phyloP scores from a whole-genome alignment of 179 eudicot genomes.

The Silene vulgaris region DNA sequence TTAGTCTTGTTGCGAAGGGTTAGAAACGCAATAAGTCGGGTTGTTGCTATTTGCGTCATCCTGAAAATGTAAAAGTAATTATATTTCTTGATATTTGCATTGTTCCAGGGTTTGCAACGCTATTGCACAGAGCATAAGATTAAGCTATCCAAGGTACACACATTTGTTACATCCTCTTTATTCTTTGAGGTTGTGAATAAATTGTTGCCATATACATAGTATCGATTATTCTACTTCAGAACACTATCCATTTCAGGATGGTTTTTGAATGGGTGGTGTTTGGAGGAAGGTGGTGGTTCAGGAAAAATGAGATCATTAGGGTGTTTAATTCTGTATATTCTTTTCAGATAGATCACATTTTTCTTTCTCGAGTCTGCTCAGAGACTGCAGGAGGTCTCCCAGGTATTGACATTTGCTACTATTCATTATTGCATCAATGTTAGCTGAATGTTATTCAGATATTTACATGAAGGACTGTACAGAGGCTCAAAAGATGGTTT shows the following conservation, averaged over 20 bases:
- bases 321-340: conserved; percentile 12
- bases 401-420: conserved; percentile 43
- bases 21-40: background rate
- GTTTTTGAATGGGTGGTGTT: background rate
- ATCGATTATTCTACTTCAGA: background rate
- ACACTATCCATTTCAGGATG: conserved; percentile 4
- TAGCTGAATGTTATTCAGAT: conserved; percentile 2
- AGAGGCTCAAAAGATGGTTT: conserved; percentile 11
- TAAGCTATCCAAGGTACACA: conserved; percentile 77
- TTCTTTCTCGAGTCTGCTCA: conserved; percentile 89
- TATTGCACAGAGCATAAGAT: conserved; percentile 87
- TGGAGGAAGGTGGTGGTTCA: background rate
- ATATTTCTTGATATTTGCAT: conserved; percentile 7
- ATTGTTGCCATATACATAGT: background rate
- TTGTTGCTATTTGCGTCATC: background rate
- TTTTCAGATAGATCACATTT: conserved; percentile 89
- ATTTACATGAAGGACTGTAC: background rate
- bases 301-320: background rate
- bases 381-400: conserved; percentile 99
- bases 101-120: conserved; percentile 83
- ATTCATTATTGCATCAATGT: background rate
- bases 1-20: background rate
- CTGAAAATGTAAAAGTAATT: background rate
- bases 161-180: background rate
- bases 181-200: conserved; percentile 7